Evolutionary conservation across 345 rosid genomes (phyloP).

Genomic region (Linum tenue): DNA sequence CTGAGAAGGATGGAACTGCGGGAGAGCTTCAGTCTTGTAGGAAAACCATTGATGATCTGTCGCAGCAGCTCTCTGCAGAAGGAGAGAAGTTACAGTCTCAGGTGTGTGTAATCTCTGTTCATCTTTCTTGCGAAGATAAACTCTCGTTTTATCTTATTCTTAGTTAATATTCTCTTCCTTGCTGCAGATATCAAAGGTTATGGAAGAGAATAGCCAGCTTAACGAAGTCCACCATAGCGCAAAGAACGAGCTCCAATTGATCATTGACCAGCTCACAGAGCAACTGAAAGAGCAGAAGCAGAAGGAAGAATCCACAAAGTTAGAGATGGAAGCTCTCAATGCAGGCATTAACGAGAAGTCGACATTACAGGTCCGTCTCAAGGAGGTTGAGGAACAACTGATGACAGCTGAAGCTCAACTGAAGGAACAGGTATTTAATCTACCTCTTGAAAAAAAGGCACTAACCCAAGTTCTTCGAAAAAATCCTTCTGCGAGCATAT

Average conservation of each 20-base stretch:
- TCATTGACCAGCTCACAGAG: constrained; percentile 51
- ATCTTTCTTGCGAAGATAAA: too few relatives aligned
- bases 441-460: too few relatives aligned
- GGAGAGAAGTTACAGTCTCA: constrained; percentile 60
- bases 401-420: constrained; percentile 27
- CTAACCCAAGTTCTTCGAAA: too few relatives aligned
- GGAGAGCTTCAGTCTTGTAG: constrained; percentile 58
- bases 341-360: constrained; percentile 37
- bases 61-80: constrained; percentile 53
- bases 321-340: constrained; percentile 43
- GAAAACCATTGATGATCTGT: constrained; percentile 51
- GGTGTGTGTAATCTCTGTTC: constrained; percentile 30
- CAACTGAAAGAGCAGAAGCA: constrained; percentile 39
- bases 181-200: constrained; percentile 53
- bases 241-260: constrained; percentile 61
- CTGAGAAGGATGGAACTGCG: constrained; percentile 51
- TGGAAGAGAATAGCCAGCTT: constrained; percentile 64
- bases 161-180: not conserved
- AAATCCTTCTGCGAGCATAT: too few relatives aligned
- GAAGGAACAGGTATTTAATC: constrained; percentile 42
- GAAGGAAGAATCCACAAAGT: constrained; percentile 31
- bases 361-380: constrained; percentile 38
- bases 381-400: constrained; percentile 56
- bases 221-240: constrained; percentile 51
- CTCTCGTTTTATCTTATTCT: too few relatives aligned